These are phyloP conservation scores for Russula dissimulans DNA, from an alignment of 768 basidiomycete genomes.

Conservation along the genomic window DNA sequence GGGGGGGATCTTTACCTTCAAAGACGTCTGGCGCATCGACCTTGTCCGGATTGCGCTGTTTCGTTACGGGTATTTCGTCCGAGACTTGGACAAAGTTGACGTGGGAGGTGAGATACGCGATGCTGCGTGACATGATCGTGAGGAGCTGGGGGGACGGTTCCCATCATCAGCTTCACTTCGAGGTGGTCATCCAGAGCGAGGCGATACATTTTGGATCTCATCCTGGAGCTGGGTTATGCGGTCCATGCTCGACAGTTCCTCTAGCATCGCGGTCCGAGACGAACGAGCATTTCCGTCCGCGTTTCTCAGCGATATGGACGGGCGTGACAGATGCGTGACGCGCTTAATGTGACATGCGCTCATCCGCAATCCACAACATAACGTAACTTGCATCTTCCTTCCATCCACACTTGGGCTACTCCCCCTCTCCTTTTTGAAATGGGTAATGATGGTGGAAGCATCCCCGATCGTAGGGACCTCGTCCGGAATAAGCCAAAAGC, in stretches of 20 bases:
- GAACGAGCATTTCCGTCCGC: background rate
- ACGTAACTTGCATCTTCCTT: background rate
- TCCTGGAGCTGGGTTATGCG: conserved; percentile 93
- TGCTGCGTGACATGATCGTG: conserved; percentile 77
- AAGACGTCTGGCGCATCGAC: conserved; percentile 66
- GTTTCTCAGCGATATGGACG: background rate
- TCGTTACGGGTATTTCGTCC: conserved; percentile 74
- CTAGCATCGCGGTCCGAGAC: conserved; percentile 70
- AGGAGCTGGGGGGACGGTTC: conserved; percentile 45
- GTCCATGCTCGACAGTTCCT: conserved; percentile 91
- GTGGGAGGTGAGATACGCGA: conserved; percentile 70
- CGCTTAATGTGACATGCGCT: background rate
- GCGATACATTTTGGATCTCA: conserved; percentile 73
- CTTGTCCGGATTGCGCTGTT: conserved; percentile 62
- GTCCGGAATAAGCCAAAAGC: conserved; percentile 69
- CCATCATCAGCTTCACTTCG: background rate
- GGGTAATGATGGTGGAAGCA: conserved; percentile 88
- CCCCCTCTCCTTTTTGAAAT: conserved; percentile 29
- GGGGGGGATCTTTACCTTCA: conserved; percentile 42
- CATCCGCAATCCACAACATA: background rate
- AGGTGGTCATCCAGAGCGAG: background rate
- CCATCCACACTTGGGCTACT: background rate
- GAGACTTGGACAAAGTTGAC: conserved; percentile 74
- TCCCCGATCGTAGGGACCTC: conserved; percentile 74
- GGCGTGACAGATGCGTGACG: background rate